phyloP scores from a whole-genome alignment of 495 filamentous ascomycete genomes.

The Tetracladium setigerum region DNA sequence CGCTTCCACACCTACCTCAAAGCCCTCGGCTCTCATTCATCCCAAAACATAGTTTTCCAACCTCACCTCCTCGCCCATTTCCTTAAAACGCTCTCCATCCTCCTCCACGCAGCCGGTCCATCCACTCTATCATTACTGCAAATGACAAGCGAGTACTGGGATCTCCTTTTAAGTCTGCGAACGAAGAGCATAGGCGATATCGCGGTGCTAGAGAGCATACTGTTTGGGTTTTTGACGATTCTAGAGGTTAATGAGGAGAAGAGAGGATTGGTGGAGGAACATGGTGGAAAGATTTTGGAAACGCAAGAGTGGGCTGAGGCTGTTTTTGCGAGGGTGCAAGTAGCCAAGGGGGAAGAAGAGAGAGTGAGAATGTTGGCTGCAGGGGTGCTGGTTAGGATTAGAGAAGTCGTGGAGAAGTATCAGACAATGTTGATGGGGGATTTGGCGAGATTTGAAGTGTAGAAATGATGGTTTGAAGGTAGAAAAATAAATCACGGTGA shows the following conservation, averaged over 20 bases:
- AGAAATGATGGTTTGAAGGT: neutral
- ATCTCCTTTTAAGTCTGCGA: slow-evolving; percentile 46
- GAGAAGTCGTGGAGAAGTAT: slow-evolving; percentile 76
- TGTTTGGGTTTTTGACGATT: slow-evolving; percentile 73
- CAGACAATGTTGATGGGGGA: slow-evolving; percentile 58
- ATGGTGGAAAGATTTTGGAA: slow-evolving; percentile 45
- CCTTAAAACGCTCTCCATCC: slow-evolving; percentile 57
- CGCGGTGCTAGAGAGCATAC: slow-evolving; percentile 59
- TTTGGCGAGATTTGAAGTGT: slow-evolving; percentile 38
- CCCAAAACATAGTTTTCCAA: slow-evolving; percentile 39
- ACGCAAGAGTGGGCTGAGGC: slow-evolving; percentile 63
- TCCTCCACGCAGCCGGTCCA: slow-evolving; percentile 59
- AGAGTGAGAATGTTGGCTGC: slow-evolving; percentile 67
- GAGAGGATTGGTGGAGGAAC: slow-evolving; percentile 46
- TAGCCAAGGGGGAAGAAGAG: slow-evolving; percentile 43
- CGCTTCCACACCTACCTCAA: slow-evolving; percentile 48
- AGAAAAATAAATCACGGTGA: neutral
- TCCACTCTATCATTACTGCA: slow-evolving; percentile 52
- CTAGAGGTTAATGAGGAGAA: slow-evolving; percentile 68
- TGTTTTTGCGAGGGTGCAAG: slow-evolving; percentile 55
- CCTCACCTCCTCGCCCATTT: slow-evolving; percentile 52
- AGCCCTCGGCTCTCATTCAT: slow-evolving; percentile 24
- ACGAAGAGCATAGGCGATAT: slow-evolving; percentile 27
- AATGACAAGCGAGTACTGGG: slow-evolving; percentile 66
- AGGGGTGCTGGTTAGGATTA: slow-evolving; percentile 68